phyloP scores from a whole-genome alignment of 768 basidiomycete genomes.

The Termitomyces sp. region DNA sequence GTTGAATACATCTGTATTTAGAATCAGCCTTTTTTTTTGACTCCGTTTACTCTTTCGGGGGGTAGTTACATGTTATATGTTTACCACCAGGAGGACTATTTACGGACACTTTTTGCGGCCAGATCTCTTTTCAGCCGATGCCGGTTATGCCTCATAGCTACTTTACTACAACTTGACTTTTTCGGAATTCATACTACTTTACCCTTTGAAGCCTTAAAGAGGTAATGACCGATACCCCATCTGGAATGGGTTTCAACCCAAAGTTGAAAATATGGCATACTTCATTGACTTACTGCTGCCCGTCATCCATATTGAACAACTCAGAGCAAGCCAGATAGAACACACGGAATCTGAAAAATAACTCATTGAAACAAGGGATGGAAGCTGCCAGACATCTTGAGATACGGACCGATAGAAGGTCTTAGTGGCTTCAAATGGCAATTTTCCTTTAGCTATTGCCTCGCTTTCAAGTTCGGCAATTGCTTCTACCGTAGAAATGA shows the following conservation, averaged over 20 bases:
- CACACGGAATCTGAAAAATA: slow-evolving; percentile 48
- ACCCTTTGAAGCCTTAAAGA: no score
- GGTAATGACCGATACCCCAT: slow-evolving; percentile 55
- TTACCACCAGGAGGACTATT: no score
- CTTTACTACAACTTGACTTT: no score
- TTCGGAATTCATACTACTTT: no score
- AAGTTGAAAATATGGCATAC: slow-evolving; percentile 1
- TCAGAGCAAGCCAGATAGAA: slow-evolving; percentile 73
- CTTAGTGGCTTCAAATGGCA: not conserved
- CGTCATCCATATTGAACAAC: slow-evolving; percentile 55
- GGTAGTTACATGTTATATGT: no score
- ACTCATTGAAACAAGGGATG: not conserved
- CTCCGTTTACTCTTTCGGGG: no score
- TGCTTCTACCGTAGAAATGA: not conserved
- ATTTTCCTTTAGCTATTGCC: not conserved
- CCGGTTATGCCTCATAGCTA: no score
- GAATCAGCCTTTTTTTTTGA: no score
- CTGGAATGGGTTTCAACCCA: slow-evolving; percentile 20
- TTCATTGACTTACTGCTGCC: slow-evolving; percentile 50
- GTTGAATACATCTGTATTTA: not conserved
- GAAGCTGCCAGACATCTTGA: no score
- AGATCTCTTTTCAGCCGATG: no score
- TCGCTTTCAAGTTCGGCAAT: not conserved
- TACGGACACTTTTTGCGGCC: no score
- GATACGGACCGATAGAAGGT: not conserved